Evolutionary conservation across 768 basidiomycete genomes (phyloP).

Genomic region (Steccherinum ochraceum): DNA sequence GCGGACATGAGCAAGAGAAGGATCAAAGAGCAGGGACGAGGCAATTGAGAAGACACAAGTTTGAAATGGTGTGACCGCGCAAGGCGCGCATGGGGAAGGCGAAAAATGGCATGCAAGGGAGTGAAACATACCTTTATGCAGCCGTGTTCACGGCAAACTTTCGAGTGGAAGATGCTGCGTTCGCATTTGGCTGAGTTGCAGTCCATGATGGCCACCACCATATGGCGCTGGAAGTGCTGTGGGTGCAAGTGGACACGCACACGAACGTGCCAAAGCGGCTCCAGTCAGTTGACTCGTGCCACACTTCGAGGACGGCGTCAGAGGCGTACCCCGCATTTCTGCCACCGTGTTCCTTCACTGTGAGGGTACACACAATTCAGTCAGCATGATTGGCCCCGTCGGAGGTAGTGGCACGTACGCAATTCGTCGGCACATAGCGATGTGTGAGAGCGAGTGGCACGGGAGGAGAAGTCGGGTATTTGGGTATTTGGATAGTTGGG

Average conservation of each 20-base stretch:
- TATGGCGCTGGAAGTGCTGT: conserved; percentile 76
- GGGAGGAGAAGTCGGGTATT: not conserved
- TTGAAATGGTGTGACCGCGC: conserved; percentile 5
- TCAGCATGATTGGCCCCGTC: not conserved
- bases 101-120: not conserved
- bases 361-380: conserved; percentile 11
- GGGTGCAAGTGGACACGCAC: not conserved
- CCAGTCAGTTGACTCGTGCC: conserved; percentile 13
- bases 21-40: too few species aligned
- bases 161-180: conserved; percentile 55
- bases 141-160: conserved; percentile 41
- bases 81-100: not conserved
- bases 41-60: conserved; percentile 2
- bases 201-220: conserved; percentile 68
- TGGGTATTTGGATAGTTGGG: not conserved
- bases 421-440: conserved; percentile 64
- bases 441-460: conserved; percentile 1
- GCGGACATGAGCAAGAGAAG: not conserved
- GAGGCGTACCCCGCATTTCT: conserved; percentile 53
- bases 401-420: conserved; percentile 45
- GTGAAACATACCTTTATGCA: conserved; percentile 50
- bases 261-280: not conserved
- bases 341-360: conserved; percentile 77
- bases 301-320: too few species aligned
- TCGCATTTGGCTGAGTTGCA: conserved; percentile 62